Evolutionary conservation across 805 yeast genomes (phyloP).

Genomic region (Yarrowia hollandica): DNA sequence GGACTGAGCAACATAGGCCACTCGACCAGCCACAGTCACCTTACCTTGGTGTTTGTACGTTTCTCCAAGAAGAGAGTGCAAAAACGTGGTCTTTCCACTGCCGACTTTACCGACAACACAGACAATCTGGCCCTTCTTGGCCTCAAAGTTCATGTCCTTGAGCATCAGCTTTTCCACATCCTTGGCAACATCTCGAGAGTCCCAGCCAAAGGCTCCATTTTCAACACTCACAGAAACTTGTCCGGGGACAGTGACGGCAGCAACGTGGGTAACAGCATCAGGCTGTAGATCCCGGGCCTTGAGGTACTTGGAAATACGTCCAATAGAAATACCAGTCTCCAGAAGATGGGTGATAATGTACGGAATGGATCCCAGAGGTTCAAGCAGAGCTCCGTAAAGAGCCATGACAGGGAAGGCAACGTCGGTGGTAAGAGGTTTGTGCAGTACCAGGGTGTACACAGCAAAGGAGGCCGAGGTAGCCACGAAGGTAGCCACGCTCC

Average conservation of each 20-base stretch:
- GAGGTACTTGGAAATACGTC: conserved; percentile 49
- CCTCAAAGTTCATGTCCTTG: conserved; percentile 55
- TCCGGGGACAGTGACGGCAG: conserved; percentile 47
- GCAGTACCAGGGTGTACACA: conserved; percentile 61
- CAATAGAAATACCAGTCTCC: conserved; percentile 45
- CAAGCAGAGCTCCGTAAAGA: conserved; percentile 51
- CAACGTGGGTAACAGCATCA: conserved; percentile 41
- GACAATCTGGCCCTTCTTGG: conserved; percentile 69
- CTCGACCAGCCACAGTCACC: conserved; percentile 62
- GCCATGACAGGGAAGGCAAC: conserved; percentile 70
- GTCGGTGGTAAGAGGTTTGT: conserved; percentile 77
- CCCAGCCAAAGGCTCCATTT: conserved; percentile 36
- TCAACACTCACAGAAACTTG: conserved; percentile 48
- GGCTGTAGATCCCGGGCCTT: conserved; percentile 48
- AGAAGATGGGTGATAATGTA: conserved; percentile 47
- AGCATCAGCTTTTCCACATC: conserved; percentile 32
- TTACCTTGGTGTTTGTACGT: conserved; percentile 67
- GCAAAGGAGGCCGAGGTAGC: conserved; percentile 91
- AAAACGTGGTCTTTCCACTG: conserved; percentile 76
- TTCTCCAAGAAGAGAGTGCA: conserved; percentile 77
- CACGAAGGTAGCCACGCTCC: conserved; percentile 83
- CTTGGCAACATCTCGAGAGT: conserved; percentile 51
- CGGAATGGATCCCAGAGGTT: conserved; percentile 54
- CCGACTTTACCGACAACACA: conserved; percentile 89
- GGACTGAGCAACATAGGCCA: conserved; percentile 82